A percentile compares a stretch with the other conserved stretches of the same genome.
These are phyloP conservation scores for Epichloe elymi DNA, from an alignment of 2,329 filamentous ascomycete species.

Conservation along the genomic window DNA sequence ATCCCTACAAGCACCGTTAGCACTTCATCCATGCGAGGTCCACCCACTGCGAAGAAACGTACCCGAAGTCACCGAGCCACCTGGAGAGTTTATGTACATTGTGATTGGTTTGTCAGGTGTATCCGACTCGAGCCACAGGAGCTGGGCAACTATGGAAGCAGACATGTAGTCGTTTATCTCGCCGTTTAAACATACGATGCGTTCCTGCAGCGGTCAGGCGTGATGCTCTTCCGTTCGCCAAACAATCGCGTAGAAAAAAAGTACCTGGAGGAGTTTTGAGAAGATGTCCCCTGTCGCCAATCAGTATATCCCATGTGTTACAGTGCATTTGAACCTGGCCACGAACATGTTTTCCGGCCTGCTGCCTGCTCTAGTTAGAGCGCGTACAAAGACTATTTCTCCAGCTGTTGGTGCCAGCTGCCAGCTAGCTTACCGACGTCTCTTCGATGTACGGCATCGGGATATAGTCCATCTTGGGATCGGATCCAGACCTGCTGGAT, in stretches of 20 bases:
- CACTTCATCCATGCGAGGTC: neutral
- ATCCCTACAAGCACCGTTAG: constrained; percentile 31
- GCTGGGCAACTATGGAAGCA: constrained; percentile 87
- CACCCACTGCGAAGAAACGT: constrained; percentile 5
- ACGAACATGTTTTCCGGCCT: constrained; percentile 64
- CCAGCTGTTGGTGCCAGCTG: neutral
- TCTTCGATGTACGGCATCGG: constrained; percentile 46
- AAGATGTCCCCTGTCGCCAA: constrained; percentile 60
- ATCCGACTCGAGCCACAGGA: constrained; percentile 96
- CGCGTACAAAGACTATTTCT: neutral
- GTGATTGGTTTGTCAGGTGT: constrained; percentile 89
- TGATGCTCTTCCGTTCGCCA: neutral
- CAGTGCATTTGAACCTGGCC: too few species aligned
- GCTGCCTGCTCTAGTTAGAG: constrained; percentile 43
- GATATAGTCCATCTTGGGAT: constrained; percentile 27
- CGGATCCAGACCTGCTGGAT: constrained; percentile 17
- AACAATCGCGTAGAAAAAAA: neutral
- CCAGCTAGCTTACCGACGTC: constrained; percentile 22
- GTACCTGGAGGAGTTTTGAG: constrained; percentile 62
- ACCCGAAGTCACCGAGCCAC: constrained; percentile 72
- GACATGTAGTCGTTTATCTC: constrained; percentile 81
- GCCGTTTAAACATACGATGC: constrained; percentile 88
- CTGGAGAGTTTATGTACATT: constrained; percentile 95
- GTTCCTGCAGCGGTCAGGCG: constrained; percentile 44
- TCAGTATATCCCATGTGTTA: constrained; percentile 6